These are phyloP conservation scores for Aspergillus fructus DNA, from an alignment of 2,329 filamentous ascomycete genomes.

Conservation along the genomic window DNA sequence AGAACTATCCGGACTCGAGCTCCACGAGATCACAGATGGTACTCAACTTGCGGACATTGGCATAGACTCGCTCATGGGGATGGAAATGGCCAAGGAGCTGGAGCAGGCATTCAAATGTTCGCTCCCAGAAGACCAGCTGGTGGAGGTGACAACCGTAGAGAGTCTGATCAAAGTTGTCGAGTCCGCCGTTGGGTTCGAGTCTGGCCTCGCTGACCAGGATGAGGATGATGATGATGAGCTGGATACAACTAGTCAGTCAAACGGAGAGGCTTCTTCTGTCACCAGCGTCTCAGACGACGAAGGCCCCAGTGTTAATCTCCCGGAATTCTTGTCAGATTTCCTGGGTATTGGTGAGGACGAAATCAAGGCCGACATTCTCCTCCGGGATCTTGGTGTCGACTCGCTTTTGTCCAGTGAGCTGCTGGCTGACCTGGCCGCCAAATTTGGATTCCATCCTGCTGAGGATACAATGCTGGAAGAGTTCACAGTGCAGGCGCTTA, in stretches of 20 bases:
- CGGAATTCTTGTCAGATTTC: too few species aligned
- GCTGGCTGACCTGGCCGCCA: too few species aligned
- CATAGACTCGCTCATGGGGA: constrained; percentile 36
- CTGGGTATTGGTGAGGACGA: too few species aligned
- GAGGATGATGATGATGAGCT: background rate
- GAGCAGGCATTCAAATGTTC: constrained; percentile 37
- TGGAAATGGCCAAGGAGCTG: constrained; percentile 48
- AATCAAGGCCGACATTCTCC: too few species aligned
- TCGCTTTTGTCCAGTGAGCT: too few species aligned
- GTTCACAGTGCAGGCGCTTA: too few species aligned
- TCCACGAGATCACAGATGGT: constrained; percentile 33
- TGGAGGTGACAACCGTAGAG: background rate
- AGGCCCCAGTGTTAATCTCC: too few species aligned
- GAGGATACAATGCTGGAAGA: too few species aligned
- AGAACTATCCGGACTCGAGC: constrained; percentile 34
- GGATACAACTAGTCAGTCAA: background rate
- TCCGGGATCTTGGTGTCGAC: too few species aligned
- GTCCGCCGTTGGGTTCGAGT: background rate
- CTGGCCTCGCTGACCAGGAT: background rate
- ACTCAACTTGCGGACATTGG: constrained; percentile 37
- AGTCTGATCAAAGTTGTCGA: background rate
- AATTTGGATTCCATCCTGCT: too few species aligned
- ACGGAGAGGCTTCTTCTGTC: too few species aligned
- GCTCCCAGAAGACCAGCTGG: constrained; percentile 23
- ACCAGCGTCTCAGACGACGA: too few species aligned